Evolutionary conservation across 148 eudicot species (phyloP), one percentile per base, ranked within the genome.

Genomic region (Vaccinium corymbosum): DNA sequence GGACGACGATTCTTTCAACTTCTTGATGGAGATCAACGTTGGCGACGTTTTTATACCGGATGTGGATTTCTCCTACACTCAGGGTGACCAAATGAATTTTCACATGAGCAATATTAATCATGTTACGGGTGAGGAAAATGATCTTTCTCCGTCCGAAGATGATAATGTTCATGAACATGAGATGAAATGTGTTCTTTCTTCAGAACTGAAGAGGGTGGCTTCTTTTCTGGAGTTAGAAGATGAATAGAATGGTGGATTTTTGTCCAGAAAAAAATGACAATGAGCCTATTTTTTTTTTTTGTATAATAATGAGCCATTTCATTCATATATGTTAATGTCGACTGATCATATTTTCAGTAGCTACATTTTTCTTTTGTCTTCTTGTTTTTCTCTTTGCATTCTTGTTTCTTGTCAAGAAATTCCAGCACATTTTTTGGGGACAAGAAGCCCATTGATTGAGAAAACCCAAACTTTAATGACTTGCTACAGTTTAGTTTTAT

Each of bases 201-300:
- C 55, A 13, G 55, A 68, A 35, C 38, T 68, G 73, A 68, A 13
- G 73, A 68, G 73, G 73, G 35, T 68, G 73, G 73, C 73, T 68
- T 68, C 73, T 68, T 68, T 68, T 68, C 73, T 68, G 38, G 73
- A 27, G 38, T 68, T 68, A 13, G 73, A 27, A 27, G 73, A 27
- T 68, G 72, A 66, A 66, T 27, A 35, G 73, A 68, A 25, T 62
- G 29, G n/a, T 61, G 66, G 66, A 20, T 9, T 19, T 61, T 61
- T 57, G 4, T 3, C n/a, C 6, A 19, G 25, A 61, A 8, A 17
- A 55, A 14, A 13, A 55, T 2, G 4, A 15, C 68, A 2, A 3
- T 62, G 68, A 1, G 68, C 68, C 27, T n/a, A n/a, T n/a, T 62
- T 62, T 61, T 27, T 27, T 27, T 27, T 27, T 27, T 27, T 27